phyloP scores from a whole-genome alignment of 2,329 filamentous ascomycete species.

The Cryphonectria nitschkei region DNA sequence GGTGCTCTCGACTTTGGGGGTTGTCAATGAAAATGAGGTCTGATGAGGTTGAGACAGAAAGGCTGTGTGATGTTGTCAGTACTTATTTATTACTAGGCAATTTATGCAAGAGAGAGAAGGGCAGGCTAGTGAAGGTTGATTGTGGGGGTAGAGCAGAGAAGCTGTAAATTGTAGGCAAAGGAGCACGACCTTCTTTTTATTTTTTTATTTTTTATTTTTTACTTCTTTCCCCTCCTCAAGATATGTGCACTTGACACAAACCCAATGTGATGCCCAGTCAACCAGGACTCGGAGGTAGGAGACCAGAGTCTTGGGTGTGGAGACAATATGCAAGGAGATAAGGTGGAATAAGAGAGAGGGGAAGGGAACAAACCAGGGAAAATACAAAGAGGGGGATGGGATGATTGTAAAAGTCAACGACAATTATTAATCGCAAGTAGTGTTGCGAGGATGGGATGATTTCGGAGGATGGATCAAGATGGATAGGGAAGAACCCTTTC shows the following conservation, averaged over 20 bases:
- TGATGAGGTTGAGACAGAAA: background rate
- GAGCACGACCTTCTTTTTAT: no score
- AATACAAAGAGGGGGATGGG: background rate
- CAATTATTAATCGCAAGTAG: background rate
- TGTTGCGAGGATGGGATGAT: background rate
- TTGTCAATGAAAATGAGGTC: no score
- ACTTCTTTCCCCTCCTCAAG: background rate
- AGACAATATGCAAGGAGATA: background rate
- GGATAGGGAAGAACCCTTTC: background rate
- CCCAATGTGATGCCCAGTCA: background rate
- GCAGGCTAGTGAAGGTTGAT: background rate
- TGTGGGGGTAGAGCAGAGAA: background rate
- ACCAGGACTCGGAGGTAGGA: background rate
- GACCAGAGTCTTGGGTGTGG: background rate
- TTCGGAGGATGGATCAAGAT: background rate
- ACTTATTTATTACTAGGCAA: background rate
- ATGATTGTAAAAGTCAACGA: background rate
- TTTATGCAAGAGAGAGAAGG: background rate
- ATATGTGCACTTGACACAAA: background rate
- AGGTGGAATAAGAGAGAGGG: background rate
- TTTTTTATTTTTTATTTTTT: no score
- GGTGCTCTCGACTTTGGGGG: no score
- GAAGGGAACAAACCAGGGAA: no score
- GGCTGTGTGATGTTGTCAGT: conserved; percentile 13
- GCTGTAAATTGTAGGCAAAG: background rate